Evolutionary conservation across 2,329 filamentous ascomycete species (phyloP).

Genomic region (Colletotrichum sansevieriae): DNA sequence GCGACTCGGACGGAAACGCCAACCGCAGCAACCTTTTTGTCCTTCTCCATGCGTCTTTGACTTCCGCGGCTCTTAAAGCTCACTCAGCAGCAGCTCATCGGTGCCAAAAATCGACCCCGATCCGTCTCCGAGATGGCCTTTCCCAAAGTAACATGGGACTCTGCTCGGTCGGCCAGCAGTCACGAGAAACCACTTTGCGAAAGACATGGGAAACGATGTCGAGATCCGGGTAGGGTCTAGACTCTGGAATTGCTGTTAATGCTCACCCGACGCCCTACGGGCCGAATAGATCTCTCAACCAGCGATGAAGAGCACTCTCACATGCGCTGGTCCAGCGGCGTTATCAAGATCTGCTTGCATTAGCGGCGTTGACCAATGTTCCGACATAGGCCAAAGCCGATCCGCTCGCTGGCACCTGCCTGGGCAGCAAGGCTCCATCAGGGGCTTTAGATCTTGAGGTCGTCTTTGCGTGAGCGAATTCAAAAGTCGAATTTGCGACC

Average conservation of each 20-base stretch:
- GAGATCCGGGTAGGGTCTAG: background rate
- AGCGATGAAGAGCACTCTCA: constrained; percentile 10
- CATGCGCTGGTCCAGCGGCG: constrained; percentile 16
- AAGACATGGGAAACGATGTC: too few species aligned
- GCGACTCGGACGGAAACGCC: constrained; percentile 32
- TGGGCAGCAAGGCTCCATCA: background rate
- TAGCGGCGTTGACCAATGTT: constrained; percentile 22
- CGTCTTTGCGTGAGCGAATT: too few species aligned
- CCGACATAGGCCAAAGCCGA: background rate
- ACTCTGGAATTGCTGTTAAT: background rate
- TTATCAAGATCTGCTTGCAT: constrained; percentile 33
- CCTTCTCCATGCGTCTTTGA: constrained; percentile 21
- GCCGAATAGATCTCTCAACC: constrained; percentile 7
- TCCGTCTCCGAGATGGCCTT: background rate
- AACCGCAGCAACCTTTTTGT: constrained; percentile 22
- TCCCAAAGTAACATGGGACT: constrained; percentile 22
- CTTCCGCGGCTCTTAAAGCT: constrained; percentile 16
- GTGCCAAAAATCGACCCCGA: background rate
- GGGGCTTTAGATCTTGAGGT: too few species aligned
- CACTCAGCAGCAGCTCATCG: background rate
- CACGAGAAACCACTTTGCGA: background rate
- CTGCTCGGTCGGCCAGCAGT: constrained; percentile 19
- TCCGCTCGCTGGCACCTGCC: background rate
- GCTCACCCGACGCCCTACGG: constrained; percentile 1
- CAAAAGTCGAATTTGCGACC: too few species aligned